Evolutionary conservation across 75 land plant species (phyloP), one percentile per base, ranked within the genome.

Genomic region (Cupressus sempervirens): DNA sequence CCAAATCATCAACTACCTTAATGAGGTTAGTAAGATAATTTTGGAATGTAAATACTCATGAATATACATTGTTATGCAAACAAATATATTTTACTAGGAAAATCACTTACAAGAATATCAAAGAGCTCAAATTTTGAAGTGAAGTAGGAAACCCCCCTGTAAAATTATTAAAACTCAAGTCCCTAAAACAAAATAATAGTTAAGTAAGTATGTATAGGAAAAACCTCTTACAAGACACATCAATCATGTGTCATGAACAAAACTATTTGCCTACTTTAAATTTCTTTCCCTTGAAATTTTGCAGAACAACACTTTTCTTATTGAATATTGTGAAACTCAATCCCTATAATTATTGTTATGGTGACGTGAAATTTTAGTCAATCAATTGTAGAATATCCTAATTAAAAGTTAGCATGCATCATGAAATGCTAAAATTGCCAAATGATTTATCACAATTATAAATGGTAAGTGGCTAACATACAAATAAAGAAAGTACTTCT

Each of bases 101-200:
- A 77, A 30, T 5, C 48, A 77, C 80, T 77, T 77, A 77, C 80
- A 77, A 1, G 48, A 20, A 77, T 41, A 18, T 7, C 30, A 77
- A 43, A 77, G 48, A 26, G n/a, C 80, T 77, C 80, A 41, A 77
- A 43, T 77, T 77, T 41, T 40, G 80, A 43, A 77, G 48, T 41
- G 46, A 41, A 77, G 18, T 38, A 41, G 80, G 80, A 40, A 77
- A 35, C 3, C 2, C 41, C 43, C 80, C 80, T 9, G 80, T 77
- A 23, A 77, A 43, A 77, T 77, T 77, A 43, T 77, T 77, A 43
- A 77, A 77, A 38, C 80, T 77, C 80, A 77, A 77, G 80, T 77
- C 80, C 80, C 80, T 77, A 43, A 77, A 30, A 77, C 29, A 77
- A 18, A 7, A 38, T 43, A 23, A 38, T 23, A 20, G 8, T 41